phyloP scores from a whole-genome alignment of 306 rosid genomes.

The Ormosia emarginata region DNA sequence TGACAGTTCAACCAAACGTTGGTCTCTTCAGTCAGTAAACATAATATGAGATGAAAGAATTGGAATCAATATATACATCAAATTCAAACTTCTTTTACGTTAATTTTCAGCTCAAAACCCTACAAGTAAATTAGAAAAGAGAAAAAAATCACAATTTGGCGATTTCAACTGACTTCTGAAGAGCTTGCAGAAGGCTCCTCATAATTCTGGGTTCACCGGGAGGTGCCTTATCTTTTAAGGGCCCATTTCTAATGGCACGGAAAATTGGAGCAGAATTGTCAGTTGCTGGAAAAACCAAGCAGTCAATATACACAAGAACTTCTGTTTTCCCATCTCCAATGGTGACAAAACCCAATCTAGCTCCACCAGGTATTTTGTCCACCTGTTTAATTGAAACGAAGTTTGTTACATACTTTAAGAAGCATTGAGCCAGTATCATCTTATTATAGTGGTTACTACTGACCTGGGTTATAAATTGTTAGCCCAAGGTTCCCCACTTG shows the following conservation, averaged over 20 bases:
- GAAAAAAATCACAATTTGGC: conserved; percentile 44
- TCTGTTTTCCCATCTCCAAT: conserved; percentile 79
- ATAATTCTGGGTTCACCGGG: conserved; percentile 95
- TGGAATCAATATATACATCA: background rate
- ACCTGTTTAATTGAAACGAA: conserved; percentile 49
- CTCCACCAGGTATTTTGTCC: conserved; percentile 84
- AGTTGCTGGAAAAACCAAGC: conserved; percentile 65
- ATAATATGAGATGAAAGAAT: background rate
- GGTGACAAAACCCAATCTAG: conserved; percentile 76
- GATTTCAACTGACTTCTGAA: conserved; percentile 75
- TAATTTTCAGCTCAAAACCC: background rate
- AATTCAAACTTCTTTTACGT: background rate
- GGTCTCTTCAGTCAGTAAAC: background rate
- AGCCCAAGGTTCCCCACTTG: background rate
- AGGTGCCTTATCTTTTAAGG: conserved; percentile 55
- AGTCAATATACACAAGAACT: conserved; percentile 82
- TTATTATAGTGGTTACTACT: background rate
- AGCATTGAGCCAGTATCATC: conserved; percentile 3
- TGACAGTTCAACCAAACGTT: background rate
- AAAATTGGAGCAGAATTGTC: conserved; percentile 63
- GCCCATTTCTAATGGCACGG: conserved; percentile 82
- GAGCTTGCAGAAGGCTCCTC: conserved; percentile 84
- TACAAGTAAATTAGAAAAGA: background rate
- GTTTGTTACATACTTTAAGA: background rate
- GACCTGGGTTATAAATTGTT: background rate